Conservation (phyloP, 2,329 filamentous ascomycete species). For the Amesomyces nigricolor region DNA sequence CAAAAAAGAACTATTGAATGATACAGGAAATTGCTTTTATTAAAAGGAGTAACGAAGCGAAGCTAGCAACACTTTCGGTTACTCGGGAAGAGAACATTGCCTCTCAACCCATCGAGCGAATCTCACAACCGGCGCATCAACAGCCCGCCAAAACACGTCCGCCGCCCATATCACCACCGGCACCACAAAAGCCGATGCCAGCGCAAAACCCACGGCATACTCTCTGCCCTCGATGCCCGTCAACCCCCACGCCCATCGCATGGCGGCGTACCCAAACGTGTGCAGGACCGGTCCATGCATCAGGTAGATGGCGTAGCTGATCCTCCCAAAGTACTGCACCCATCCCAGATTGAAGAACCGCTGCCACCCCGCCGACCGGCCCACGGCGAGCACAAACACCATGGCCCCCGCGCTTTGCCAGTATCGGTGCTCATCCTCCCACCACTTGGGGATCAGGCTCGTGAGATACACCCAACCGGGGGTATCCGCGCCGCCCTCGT, state of each 20-base stretch:
- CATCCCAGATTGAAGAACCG: slow-evolving; percentile 44
- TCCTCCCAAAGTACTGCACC: slow-evolving; percentile 54
- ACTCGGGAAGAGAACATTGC: slow-evolving; percentile 31
- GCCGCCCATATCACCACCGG: slow-evolving; percentile 49
- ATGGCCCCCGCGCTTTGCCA: slow-evolving; percentile 52
- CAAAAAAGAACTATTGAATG: too few species aligned
- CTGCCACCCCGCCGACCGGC: slow-evolving; percentile 41
- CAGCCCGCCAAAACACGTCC: slow-evolving; percentile 51
- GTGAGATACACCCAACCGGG: slow-evolving; percentile 49
- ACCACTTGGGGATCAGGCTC: slow-evolving; percentile 45
- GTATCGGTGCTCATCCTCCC: slow-evolving; percentile 47
- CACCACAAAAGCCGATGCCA: slow-evolving; percentile 44
- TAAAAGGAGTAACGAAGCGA: too few species aligned
- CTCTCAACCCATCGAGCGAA: slow-evolving; percentile 52
- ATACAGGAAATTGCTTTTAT: too few species aligned
- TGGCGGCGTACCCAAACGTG: slow-evolving; percentile 46
- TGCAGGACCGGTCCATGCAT: slow-evolving; percentile 55
- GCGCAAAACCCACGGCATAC: slow-evolving; percentile 43
- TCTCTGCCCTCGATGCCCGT: slow-evolving; percentile 40
- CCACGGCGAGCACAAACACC: slow-evolving; percentile 46
- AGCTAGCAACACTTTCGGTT: not conserved
- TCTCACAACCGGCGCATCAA: slow-evolving; percentile 51
- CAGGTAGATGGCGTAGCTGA: slow-evolving; percentile 57
- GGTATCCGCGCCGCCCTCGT: slow-evolving; percentile 37
- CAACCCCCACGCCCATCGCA: slow-evolving; percentile 43